Evolutionary conservation across 2,329 filamentous ascomycete genomes (phyloP).

Genomic region (Peltaster fructicola): DNA sequence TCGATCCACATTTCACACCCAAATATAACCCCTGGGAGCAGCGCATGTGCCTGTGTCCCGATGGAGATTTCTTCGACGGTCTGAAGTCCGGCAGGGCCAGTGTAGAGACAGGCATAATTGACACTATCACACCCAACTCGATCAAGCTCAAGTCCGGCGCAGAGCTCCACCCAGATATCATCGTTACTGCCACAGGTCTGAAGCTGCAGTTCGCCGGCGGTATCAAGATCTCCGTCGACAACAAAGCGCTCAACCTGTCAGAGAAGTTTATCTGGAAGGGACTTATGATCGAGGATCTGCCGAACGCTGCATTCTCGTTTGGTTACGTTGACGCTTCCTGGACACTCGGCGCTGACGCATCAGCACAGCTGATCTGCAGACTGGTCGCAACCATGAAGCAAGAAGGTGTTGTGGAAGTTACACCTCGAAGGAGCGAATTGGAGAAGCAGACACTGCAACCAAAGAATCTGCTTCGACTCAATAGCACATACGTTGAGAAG

Average conservation of each 20-base stretch:
- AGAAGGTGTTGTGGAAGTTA: slow-evolving; percentile 24
- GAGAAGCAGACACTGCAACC: slow-evolving; percentile 22
- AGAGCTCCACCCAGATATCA: slow-evolving; percentile 32
- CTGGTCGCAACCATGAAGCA: too few relatives aligned
- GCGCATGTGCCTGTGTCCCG: slow-evolving; percentile 47
- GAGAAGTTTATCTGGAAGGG: slow-evolving; percentile 39
- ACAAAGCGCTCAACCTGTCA: slow-evolving; percentile 23
- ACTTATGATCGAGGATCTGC: slow-evolving; percentile 40
- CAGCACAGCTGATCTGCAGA: too few relatives aligned
- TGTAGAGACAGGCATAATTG: slow-evolving; percentile 35
- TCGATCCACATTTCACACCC: slow-evolving; percentile 26
- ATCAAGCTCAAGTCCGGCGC: slow-evolving; percentile 28
- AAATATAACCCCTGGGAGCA: slow-evolving; percentile 41
- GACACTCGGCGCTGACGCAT: too few relatives aligned
- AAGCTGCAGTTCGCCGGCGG: slow-evolving; percentile 35
- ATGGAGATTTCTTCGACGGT: slow-evolving; percentile 37
- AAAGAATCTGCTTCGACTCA: slow-evolving; percentile 26
- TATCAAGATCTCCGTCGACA: slow-evolving; percentile 33
- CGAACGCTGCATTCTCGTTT: slow-evolving; percentile 34
- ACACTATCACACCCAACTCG: slow-evolving; percentile 26
- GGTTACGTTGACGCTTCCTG: slow-evolving; percentile 41
- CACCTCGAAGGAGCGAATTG: slow-evolving; percentile 24
- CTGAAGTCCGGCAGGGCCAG: slow-evolving; percentile 31
- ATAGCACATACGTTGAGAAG: slow-evolving; percentile 30
- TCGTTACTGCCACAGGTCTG: slow-evolving; percentile 45